Evolutionary conservation across 306 rosid genomes (phyloP).

Genomic region (Adenanthera pavonina): DNA sequence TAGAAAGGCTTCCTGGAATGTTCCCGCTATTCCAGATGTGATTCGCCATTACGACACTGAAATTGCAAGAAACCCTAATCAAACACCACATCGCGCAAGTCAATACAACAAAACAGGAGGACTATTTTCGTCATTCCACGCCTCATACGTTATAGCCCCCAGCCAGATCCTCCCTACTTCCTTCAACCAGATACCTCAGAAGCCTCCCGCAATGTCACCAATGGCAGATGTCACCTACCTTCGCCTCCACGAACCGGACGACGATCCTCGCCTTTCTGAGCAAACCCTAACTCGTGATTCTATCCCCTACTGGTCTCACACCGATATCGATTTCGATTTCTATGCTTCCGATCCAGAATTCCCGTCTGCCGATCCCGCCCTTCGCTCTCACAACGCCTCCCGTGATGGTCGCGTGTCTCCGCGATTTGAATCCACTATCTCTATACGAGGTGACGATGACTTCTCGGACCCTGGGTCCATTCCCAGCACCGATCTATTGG

Average conservation of each 20-base stretch:
- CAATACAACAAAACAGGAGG: not conserved
- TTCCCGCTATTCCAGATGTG: not conserved
- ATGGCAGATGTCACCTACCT: conserved; percentile 36
- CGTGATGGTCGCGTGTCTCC: conserved; percentile 30
- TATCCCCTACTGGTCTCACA: conserved; percentile 33
- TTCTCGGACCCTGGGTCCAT: conserved; percentile 44
- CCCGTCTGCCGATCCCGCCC: conserved; percentile 35
- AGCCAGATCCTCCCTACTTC: not conserved
- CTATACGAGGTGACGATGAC: not conserved
- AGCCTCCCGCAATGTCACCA: not conserved
- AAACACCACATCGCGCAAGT: too few species aligned
- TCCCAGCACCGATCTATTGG: conserved; percentile 43
- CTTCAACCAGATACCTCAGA: not conserved
- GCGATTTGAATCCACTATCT: conserved; percentile 35
- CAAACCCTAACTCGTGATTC: conserved; percentile 35
- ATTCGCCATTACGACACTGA: not conserved
- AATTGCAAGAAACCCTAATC: not conserved
- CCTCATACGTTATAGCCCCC: not conserved
- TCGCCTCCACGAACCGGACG: conserved; percentile 45
- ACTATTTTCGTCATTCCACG: conserved; percentile 9
- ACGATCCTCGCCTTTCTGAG: conserved; percentile 36
- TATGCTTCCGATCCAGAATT: conserved; percentile 48
- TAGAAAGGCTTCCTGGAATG: too few species aligned
- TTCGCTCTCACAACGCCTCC: conserved; percentile 28
- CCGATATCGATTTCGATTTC: conserved; percentile 52